phyloP scores from a whole-genome alignment of 345 rosid genomes.

The Eucalyptus lansdowneana region DNA sequence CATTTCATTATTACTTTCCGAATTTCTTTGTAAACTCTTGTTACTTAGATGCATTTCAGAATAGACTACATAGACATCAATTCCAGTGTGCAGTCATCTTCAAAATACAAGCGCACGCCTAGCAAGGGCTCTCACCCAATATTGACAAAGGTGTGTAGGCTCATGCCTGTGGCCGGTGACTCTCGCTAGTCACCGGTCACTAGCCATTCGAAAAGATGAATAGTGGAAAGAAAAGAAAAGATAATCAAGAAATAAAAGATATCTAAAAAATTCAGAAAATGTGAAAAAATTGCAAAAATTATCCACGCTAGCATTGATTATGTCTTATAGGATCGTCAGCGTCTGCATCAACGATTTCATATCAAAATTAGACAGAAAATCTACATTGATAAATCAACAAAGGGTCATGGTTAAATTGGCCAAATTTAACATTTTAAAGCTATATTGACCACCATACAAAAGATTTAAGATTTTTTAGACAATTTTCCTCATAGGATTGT shows the following conservation, averaged over 20 bases:
- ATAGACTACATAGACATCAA: background rate
- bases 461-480: background rate
- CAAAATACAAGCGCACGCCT: background rate
- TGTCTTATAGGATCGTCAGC: rapidly evolving
- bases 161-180: background rate
- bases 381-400: background rate
- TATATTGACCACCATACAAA: no score
- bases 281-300: no score
- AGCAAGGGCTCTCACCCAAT: background rate
- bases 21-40: background rate
- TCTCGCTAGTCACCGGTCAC: background rate
- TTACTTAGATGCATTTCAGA: background rate
- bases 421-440: no score
- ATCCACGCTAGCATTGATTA: rapidly evolving
- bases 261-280: no score
- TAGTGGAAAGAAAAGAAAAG: no score
- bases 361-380: no score
- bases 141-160: background rate
- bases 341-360: no score
- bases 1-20: background rate
- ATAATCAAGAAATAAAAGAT: background rate
- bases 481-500: background rate
- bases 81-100: background rate
- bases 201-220: background rate
- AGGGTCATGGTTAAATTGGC: background rate